phyloP scores from a whole-genome alignment of 2,329 filamentous ascomycete species.

The Alternaria alternata region DNA sequence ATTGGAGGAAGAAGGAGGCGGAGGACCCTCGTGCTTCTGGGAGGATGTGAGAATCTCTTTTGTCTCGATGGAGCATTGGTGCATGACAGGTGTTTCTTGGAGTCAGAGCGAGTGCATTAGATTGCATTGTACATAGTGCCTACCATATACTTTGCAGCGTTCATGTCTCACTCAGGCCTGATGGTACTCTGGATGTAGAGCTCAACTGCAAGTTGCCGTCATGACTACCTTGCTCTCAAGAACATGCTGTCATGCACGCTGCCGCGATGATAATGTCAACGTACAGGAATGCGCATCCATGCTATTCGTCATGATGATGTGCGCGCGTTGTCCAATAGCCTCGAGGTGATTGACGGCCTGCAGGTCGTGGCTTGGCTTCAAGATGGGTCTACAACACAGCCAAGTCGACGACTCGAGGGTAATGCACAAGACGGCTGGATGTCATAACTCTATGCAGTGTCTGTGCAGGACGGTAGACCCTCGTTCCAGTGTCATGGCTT shows the following conservation, averaged over 20 bases:
- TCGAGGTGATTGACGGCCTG: conserved; percentile 5
- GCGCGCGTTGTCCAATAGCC: conserved; percentile 19
- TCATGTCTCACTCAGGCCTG: neutral
- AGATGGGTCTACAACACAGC: neutral
- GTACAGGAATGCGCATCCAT: neutral
- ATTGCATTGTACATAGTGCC: neutral
- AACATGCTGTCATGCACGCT: neutral
- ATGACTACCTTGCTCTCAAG: neutral
- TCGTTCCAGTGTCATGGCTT: conserved; percentile 9
- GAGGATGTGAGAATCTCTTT: conserved; percentile 57
- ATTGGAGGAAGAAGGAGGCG: conserved; percentile 82
- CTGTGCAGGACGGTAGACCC: conserved; percentile 11
- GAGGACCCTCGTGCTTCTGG: conserved; percentile 78
- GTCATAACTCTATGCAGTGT: conserved; percentile 2
- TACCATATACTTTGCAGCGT: neutral
- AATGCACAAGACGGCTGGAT: neutral
- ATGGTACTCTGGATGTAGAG: neutral
- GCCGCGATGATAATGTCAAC: neutral
- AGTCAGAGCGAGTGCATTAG: neutral
- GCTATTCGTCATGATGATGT: conserved; percentile 11
- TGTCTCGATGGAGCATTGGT: neutral
- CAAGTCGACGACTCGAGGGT: neutral
- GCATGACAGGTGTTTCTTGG: neutral
- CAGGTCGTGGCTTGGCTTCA: conserved; percentile 6
- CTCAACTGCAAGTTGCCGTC: neutral